Evolutionary conservation across 345 rosid species (phyloP), one percentile per base, ranked within the genome.

Genomic region (Mangifera indica): DNA sequence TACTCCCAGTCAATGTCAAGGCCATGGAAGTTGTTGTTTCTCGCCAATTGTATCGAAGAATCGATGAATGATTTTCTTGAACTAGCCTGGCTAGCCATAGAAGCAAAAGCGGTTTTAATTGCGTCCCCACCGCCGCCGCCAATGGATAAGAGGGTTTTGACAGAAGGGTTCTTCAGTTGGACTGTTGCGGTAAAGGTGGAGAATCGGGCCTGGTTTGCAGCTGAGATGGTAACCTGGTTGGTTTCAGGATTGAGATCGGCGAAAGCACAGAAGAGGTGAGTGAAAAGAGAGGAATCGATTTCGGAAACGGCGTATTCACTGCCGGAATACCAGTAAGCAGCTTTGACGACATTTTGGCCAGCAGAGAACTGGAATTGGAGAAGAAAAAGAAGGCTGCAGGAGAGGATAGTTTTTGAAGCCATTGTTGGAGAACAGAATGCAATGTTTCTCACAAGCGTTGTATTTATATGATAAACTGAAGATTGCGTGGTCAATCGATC

Each of bases 251-350:
- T 37, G 7, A 87, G 78, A 11, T 70, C 82, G 49, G 88, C 91
- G 52, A 85, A 86, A 21, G 91, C 87, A 10, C 82, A 87, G 11
- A 81, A 82, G 6, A 91, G 81, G 66, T 88, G 92, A 18, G 92
- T 88, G 80, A 91, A 87, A 55, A 83, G 81, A n/a, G 84, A 59
- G 40, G 92, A 83, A 45, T 89, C 69, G 32, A 89, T 84, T 73
- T 67, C 73, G 0, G 89, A 72, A 26, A 72, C 81, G 0, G 80
- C 69, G 14, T 72, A 70, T 1, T 66, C 83, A 49, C 83, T 68
- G 15, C 24, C 82, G 1, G 83, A 74, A 14, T 24, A 74, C 88
- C 93, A 91, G 69, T 91, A 89, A 0, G 78, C 77, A 15, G 86
- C 89, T 86, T 78, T 86, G 44, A 88, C 83, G 9, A 46, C 78